Conservation (phyloP, 768 basidiomycete species). For the Clitopilus hobsonii region DNA sequence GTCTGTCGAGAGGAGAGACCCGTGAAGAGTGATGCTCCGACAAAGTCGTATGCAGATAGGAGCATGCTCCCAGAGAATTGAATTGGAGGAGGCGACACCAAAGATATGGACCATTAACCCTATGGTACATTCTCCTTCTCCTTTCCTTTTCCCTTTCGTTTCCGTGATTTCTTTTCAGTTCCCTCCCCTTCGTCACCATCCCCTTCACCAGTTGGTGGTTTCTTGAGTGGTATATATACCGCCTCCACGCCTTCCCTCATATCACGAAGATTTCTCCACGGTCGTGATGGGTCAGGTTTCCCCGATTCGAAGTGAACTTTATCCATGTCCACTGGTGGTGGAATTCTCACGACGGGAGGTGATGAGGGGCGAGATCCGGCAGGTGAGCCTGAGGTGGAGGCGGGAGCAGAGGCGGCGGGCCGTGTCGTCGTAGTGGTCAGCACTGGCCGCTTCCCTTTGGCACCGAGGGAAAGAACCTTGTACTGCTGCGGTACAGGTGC, state of each 20-base stretch:
- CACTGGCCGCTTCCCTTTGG: neutral
- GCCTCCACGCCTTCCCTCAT: slow-evolving; percentile 13
- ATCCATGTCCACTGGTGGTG: slow-evolving; percentile 31
- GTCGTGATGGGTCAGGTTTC: slow-evolving; percentile 22
- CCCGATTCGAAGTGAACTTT: slow-evolving; percentile 28
- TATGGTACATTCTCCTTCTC: slow-evolving; percentile 5
- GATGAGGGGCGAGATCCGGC: slow-evolving; percentile 54
- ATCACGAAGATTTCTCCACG: slow-evolving; percentile 39
- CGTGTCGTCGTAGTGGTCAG: neutral
- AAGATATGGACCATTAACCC: neutral
- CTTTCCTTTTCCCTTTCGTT: slow-evolving; percentile 5
- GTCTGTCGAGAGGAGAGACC: too few species aligned
- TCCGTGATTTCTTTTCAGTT: slow-evolving; percentile 9
- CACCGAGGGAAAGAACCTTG: neutral
- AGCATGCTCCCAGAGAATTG: too few species aligned
- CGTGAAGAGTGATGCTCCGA: too few species aligned
- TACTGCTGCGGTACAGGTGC: slow-evolving; percentile 37
- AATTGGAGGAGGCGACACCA: too few species aligned
- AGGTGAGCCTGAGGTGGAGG: slow-evolving; percentile 33
- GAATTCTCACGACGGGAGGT: slow-evolving; percentile 30
- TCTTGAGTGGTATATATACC: slow-evolving; percentile 30
- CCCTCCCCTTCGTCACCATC: neutral
- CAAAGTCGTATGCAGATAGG: too few species aligned
- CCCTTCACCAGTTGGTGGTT: slow-evolving; percentile 5
- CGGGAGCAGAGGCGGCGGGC: slow-evolving; percentile 13